phyloP scores from a whole-genome alignment of 73 alveolate species.

The Stentor coeruleus region DNA sequence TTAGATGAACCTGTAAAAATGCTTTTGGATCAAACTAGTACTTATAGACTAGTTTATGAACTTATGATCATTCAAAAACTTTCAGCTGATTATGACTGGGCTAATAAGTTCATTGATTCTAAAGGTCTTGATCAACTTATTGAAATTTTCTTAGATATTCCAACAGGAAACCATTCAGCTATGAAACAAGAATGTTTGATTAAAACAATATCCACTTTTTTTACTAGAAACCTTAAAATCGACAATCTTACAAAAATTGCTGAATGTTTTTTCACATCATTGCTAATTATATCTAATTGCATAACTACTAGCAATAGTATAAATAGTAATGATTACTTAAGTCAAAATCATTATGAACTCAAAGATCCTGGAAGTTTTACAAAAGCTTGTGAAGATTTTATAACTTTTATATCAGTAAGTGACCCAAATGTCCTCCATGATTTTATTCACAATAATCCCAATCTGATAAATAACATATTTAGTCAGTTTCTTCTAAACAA shows the following conservation, averaged over 20 bases:
- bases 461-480: background rate
- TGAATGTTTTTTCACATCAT: background rate
- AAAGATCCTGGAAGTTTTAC: background rate
- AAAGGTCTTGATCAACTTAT: constrained; percentile 14
- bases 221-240: background rate
- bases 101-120: constrained; percentile 2
- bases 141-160: background rate
- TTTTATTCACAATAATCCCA: background rate
- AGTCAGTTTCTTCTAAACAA: background rate
- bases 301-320: background rate
- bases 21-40: constrained; percentile 39
- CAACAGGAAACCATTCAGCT: background rate
- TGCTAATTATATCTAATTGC: background rate
- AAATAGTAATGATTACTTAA: no score
- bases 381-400: background rate
- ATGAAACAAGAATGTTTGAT: constrained; percentile 6
- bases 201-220: background rate
- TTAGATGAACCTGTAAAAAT: constrained; percentile 34
- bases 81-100: background rate
- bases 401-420: background rate
- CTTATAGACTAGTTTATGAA: constrained; percentile 47
- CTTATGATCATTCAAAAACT: constrained; percentile 35
- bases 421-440: background rate
- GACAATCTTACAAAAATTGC: background rate
- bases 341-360: background rate